Base-by-base conservation (phyloP, 2,329 filamentous ascomycete species). In the Neonectria punicea region DNA sequence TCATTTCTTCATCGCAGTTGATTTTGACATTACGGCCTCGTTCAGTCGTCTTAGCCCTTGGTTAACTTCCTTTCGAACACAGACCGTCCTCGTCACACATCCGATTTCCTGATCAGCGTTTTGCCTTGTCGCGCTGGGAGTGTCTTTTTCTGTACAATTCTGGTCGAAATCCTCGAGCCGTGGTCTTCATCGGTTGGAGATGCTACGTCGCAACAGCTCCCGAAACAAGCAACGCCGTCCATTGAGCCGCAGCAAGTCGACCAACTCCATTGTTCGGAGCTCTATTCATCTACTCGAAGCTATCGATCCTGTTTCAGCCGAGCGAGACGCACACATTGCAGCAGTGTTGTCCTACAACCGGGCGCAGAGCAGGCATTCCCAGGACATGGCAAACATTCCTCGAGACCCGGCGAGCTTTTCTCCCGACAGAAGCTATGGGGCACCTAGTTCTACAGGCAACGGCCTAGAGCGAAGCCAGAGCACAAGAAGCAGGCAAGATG, bases 251-350 rank as follows among this genome's bases (percentile, higher is more conserved):
- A 85, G 83, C 74, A 89, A 86, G 73, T 89, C 87, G 7, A 81
- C 81, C n/a, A 82, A 79, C 63, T 86, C 85, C 36, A 77, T 82
- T 13, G 51, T 47, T 9, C 67, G 68, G 32, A 81, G 81, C 54
- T 81, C 82, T 32, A 79, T 83, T 20, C 77, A 80, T 63, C 64
- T 68, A 1, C 76, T 86, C 20, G 81, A 86, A 54, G 80, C 84
- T 55, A 85, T 89, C 49, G 79, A 84, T 68, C 84, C 84, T 1
- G 77, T 76, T 11, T 75, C 79, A 4, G 85, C 86, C 2, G 83
- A 86, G 53, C 81, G 86, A 58, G 87, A 91, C 75, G 90, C 90
- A 8, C 85, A 88, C 43, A 83, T 86, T 43, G 90, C 90, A 22
- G 90, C 90, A 8, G 80, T 82, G 36, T 80, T 89, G 71, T 90